These are phyloP conservation scores for Phytophthora brassicae DNA, from an alignment of 352 stramenopile genomes.

Conservation along the genomic window DNA sequence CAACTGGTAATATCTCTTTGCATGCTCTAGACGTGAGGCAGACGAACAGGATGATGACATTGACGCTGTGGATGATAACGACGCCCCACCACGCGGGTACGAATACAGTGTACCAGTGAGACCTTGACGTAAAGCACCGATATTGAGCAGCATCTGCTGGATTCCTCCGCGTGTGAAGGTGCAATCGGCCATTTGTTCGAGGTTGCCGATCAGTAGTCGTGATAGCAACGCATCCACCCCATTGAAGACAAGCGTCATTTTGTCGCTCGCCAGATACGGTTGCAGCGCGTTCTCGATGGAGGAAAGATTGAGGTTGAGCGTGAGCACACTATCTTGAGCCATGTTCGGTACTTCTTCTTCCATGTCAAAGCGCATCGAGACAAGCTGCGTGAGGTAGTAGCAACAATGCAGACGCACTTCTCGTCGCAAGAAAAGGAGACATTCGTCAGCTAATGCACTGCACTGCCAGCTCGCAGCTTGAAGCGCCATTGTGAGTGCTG, in stretches of 20 bases:
- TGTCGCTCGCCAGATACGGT: conserved; percentile 70
- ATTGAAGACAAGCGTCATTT: conserved; percentile 76
- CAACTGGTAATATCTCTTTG: conserved; percentile 79
- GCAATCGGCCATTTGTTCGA: conserved; percentile 62
- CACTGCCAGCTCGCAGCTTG: conserved; percentile 70
- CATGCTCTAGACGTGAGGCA: conserved; percentile 67
- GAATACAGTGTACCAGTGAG: conserved; percentile 75
- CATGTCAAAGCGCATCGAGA: conserved; percentile 62
- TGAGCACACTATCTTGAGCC: conserved; percentile 74
- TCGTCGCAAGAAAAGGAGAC: conserved; percentile 74
- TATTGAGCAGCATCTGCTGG: conserved; percentile 81
- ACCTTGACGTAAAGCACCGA: conserved; percentile 71
- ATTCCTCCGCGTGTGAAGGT: conserved; percentile 71
- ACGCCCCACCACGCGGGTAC: conserved; percentile 56
- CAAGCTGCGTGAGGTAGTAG: conserved; percentile 77
- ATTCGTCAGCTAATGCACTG: conserved; percentile 73
- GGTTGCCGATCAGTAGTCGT: conserved; percentile 61
- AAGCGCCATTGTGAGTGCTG: conserved; percentile 38
- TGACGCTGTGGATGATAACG: conserved; percentile 18
- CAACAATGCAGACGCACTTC: conserved; percentile 78
- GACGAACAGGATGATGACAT: conserved; percentile 31
- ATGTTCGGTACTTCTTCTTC: conserved; percentile 57
- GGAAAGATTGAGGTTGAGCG: conserved; percentile 77
- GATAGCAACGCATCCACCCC: conserved; percentile 68
- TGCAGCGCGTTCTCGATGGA: conserved; percentile 73